These are phyloP conservation scores for Massariosphaeria phaeospora DNA, from an alignment of 495 filamentous ascomycete species.

Conservation along the genomic window DNA sequence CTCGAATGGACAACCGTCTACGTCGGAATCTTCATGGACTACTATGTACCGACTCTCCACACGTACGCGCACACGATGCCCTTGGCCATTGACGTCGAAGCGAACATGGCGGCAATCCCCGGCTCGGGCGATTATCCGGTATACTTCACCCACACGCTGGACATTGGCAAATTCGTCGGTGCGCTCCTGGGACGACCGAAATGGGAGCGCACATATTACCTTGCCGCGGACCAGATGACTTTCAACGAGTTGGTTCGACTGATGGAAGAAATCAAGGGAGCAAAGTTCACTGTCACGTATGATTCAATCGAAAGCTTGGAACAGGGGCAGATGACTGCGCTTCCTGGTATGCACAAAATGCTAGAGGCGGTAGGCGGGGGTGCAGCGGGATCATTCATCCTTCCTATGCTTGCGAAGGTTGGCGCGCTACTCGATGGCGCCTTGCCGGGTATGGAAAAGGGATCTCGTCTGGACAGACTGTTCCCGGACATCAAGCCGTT, in stretches of 20 bases:
- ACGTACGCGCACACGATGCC: not conserved
- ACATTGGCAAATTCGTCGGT: conserved; percentile 13
- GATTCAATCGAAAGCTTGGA: conserved; percentile 16
- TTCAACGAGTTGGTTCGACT: conserved; percentile 9
- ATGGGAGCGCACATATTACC: conserved; percentile 14
- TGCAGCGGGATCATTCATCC: not conserved
- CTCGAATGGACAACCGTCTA: conserved; percentile 15
- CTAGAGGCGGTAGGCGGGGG: not conserved
- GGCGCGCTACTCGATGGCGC: no score
- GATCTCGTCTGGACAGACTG: not conserved
- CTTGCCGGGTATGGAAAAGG: not conserved
- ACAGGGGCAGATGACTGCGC: conserved; percentile 5
- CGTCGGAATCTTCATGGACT: conserved; percentile 15
- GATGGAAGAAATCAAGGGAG: conserved; percentile 5
- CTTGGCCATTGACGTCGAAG: conserved; percentile 1
- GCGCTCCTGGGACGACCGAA: not conserved
- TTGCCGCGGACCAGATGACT: conserved; percentile 1
- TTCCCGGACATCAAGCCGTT: conserved; percentile 12
- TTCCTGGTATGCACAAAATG: not conserved
- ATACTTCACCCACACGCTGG: conserved; percentile 1
- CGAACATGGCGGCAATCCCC: conserved; percentile 5
- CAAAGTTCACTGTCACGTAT: conserved; percentile 13
- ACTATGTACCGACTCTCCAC: conserved; percentile 1
- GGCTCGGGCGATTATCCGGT: conserved; percentile 7
- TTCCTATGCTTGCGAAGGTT: no score